These are phyloP conservation scores for Ceratocystis colombiana DNA, from an alignment of 2,329 filamentous ascomycete species.

Conservation along the genomic window DNA sequence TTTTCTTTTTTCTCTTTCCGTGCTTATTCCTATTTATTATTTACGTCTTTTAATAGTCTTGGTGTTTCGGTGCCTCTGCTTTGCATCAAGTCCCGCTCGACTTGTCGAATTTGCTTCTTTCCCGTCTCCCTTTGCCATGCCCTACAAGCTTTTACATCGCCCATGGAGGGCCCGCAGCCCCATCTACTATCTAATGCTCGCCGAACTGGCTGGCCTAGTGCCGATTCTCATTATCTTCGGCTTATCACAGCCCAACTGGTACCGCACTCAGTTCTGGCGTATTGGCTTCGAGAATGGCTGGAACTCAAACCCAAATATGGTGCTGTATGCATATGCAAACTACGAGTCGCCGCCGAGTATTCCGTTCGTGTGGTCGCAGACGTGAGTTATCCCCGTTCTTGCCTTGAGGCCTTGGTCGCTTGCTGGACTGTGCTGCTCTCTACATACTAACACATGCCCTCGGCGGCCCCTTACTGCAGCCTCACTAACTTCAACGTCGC, in stretches of 20 bases:
- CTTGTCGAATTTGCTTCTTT: neutral
- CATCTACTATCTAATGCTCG: conserved; percentile 53
- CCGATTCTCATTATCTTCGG: conserved; percentile 59
- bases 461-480: conserved; percentile 35
- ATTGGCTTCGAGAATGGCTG: conserved; percentile 60
- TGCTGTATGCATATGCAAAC: conserved; percentile 66
- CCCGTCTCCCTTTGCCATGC: conserved; percentile 21
- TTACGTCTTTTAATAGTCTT: conserved; percentile 3
- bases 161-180: conserved; percentile 48
- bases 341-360: conserved; percentile 50
- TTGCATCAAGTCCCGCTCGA: neutral
- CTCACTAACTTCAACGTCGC: conserved; percentile 67
- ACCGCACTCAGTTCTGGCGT: conserved; percentile 61
- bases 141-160: conserved; percentile 49
- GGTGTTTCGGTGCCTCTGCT: neutral
- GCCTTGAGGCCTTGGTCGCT: neutral
- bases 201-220: conserved; percentile 57
- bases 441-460: neutral
- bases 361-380: conserved; percentile 62
- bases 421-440: too few species aligned
- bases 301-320: conserved; percentile 61
- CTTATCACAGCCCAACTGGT: conserved; percentile 62
- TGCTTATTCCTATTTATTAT: neutral
- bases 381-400: conserved; percentile 43
- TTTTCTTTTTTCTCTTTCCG: neutral